Base-by-base conservation (phyloP, 2,329 filamentous ascomycete species). In the Ceratocystis harringtonii region DNA sequence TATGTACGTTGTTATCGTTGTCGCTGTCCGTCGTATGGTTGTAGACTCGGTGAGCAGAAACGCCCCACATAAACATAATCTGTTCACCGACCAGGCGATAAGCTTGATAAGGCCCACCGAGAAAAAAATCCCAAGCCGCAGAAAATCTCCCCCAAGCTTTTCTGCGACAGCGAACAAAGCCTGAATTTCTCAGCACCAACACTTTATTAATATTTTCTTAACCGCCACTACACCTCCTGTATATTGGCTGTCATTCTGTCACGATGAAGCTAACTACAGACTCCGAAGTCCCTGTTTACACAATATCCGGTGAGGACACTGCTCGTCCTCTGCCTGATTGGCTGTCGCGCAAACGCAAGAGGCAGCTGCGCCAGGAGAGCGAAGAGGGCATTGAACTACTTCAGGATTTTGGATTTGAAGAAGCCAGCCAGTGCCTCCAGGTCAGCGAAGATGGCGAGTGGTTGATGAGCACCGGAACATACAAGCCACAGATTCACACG, bases 331-430 rank as follows among this genome's bases (percentile, higher is more conserved):
- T 99, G 36, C 94, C 94, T 68, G 94, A 99, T 77, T 99, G 94
- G 92, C 88, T 99, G 68, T 88, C 91, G 43, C 84, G 90, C 69
- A 87, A 90, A 71, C 82, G 92, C 73, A 97, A 96, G 80, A 83
- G 89, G 74, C 95, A 89, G 73, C 78, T 96, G 70, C 97, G 97
- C 76, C 86, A 92, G 70, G 92, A 97, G 73, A 81, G 88, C 68
- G 92, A 96, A 73, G 97, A 92, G 74, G 88, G 94, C 69, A 87
- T 99, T 70, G 94, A 99, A 75, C 80, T 99, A 66, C 82, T 99
- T 45, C 94, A 99, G 72, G 94, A 99, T 73, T 99, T 99, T 75
- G 92, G 95, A 73, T 97, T 99, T 72, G 92, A 96, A 72, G 92
- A 96, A 76, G 92, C 95, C 50, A 96, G 91, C 73, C 84, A 87